Evolutionary conservation across 441 rosid species (phyloP).

Genomic region (Pelargonium citronellum): DNA sequence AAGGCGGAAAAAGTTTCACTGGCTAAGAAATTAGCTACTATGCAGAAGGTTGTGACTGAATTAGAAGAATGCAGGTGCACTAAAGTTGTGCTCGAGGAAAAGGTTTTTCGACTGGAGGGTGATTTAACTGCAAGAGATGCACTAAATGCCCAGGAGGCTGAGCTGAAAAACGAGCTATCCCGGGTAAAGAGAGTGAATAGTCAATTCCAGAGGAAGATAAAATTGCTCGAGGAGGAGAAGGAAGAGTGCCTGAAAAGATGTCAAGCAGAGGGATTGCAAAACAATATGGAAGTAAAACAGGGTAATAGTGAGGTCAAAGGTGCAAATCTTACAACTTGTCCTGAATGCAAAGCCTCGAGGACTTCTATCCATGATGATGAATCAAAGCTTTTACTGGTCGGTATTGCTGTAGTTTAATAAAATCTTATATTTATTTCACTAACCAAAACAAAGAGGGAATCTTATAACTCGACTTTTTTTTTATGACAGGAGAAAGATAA

Average conservation of each 20-base stretch:
- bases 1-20: conserved; percentile 33
- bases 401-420: not conserved
- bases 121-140: conserved; percentile 54
- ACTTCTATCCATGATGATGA: conserved; percentile 13
- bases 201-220: conserved; percentile 34
- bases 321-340: conserved; percentile 21
- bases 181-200: conserved; percentile 34
- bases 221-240: conserved; percentile 45
- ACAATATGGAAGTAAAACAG: conserved; percentile 32
- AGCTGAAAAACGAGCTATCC: conserved; percentile 52
- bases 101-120: conserved; percentile 31
- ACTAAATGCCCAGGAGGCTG: conserved; percentile 44
- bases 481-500: conserved; percentile 24
- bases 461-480: conserved; percentile 15
- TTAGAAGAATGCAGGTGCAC: conserved; percentile 36
- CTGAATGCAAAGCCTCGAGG: conserved; percentile 22
- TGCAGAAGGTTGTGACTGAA: conserved; percentile 32
- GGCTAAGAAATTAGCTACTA: conserved; percentile 30
- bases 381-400: conserved; percentile 18
- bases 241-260: conserved; percentile 23
- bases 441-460: not conserved
- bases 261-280: conserved; percentile 35
- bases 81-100: conserved; percentile 33
- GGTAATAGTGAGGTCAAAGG: conserved; percentile 21
- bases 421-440: conserved; percentile 2